These are phyloP conservation scores for Claviceps sp. DNA, from an alignment of 2,329 filamentous ascomycete species.

Conservation along the genomic window DNA sequence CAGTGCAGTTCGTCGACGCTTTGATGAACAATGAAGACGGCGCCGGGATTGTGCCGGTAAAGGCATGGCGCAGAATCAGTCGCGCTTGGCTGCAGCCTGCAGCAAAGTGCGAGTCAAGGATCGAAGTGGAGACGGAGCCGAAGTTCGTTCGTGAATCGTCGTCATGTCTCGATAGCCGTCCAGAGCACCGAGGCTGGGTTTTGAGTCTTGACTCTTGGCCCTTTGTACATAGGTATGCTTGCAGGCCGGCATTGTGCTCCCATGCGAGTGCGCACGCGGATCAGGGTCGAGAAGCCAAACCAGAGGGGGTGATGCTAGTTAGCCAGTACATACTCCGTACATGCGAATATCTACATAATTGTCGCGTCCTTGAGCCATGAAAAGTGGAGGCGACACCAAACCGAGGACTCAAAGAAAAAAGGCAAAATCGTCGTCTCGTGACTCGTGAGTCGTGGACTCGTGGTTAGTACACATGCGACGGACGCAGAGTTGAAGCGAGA, in stretches of 20 bases:
- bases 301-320: neutral
- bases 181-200: neutral
- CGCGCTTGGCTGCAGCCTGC: slow-evolving; percentile 3
- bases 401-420: neutral
- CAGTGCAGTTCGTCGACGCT: neutral
- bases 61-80: slow-evolving; percentile 5
- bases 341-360: too few species aligned
- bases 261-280: neutral
- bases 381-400: neutral
- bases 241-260: neutral
- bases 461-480: slow-evolving; percentile 4
- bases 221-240: neutral
- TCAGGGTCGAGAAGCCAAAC: neutral
- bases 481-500: slow-evolving; percentile 8
- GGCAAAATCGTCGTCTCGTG: neutral
- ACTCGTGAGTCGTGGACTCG: neutral
- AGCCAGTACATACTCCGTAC: neutral
- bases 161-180: neutral
- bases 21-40: slow-evolving; percentile 4
- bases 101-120: neutral
- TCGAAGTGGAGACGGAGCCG: neutral
- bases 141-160: neutral
- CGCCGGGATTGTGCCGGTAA: slow-evolving; percentile 2
- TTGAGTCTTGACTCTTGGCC: slow-evolving; percentile 3
- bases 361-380: neutral